Evolutionary conservation across 768 basidiomycete species (phyloP), one percentile per base, ranked within the genome.

Genomic region (Flagelloscypha sp.): DNA sequence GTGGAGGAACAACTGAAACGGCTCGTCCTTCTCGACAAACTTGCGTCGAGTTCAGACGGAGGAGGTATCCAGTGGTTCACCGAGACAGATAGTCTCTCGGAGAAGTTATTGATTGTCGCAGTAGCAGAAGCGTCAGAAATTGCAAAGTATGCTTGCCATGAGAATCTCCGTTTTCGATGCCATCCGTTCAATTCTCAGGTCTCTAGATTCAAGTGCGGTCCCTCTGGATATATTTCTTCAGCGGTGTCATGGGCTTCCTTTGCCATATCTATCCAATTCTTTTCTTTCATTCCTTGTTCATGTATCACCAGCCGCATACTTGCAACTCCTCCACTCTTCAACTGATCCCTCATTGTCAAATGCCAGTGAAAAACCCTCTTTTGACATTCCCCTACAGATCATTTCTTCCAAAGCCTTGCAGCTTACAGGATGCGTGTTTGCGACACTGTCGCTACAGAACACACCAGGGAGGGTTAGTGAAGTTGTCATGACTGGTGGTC

Each of bases 21-120:
- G 54, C 65, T 89, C 15, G 80, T 85, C 54, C 69, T 74, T 58
- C 61, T 87, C 8, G 86, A 89, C 47, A 64, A 65, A 13, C 57
- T 88, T 11, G 84, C 85, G 1, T 59, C 64, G 9, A 62, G 68
- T 36, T 72, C 73, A 39, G 72, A 76, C 18, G 71, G 72, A 30
- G 70, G 68, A 24, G 82, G 84, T 1, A 65, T 81, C 25, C 65
- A 74, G 35, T 88, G 86, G 86, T 87, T 88, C 51, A 72, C 66
- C 36, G 79, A 78, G 41, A 58, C 78, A 5, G 77, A 79, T 45
- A 54, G 65, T 21, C 55, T 83, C 51, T 75, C 3, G 70, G 73
- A 42, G 52, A 48, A 7, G 57, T 82, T 38, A 70, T 78, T 1
- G 62, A 56, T n/a, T n/a, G n/a, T n/a, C n/a, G n/a, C n/a, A n/a